Evolutionary conservation across 2,329 filamentous ascomycete species (phyloP).

Genomic region (Paraconiothyrium sp.): DNA sequence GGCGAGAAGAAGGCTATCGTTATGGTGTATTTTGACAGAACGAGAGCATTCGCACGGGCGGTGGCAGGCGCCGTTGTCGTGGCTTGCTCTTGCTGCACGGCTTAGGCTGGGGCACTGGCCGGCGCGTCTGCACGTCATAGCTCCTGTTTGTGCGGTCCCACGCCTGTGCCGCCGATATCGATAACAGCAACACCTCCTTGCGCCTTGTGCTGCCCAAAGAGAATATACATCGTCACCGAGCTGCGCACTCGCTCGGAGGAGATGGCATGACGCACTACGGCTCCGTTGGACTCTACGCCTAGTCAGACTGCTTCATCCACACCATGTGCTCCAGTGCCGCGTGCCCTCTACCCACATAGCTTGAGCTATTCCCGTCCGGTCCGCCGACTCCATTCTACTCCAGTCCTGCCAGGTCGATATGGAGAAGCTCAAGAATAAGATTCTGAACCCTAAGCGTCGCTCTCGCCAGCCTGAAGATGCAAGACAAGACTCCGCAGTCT

Average conservation of each 20-base stretch:
- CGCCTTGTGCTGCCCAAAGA: constrained; percentile 1
- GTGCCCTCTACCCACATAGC: constrained; percentile 20
- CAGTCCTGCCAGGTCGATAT: constrained; percentile 29
- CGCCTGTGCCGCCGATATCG: constrained; percentile 7
- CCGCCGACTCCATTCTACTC: constrained; percentile 10
- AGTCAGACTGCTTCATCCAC: constrained; percentile 12
- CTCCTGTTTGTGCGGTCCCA: constrained; percentile 1
- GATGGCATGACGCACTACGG: constrained; percentile 8
- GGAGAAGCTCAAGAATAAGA: constrained; percentile 48
- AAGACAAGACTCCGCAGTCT: constrained; percentile 27
- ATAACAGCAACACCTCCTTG: constrained; percentile 2
- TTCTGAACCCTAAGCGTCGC: constrained; percentile 37
- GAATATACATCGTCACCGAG: neutral
- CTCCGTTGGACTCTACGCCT: neutral
- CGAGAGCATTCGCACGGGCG: constrained; percentile 4
- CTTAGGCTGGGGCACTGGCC: neutral
- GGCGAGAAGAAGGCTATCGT: constrained; percentile 16
- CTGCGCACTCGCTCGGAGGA: neutral
- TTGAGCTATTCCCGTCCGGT: constrained; percentile 20
- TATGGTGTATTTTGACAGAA: neutral
- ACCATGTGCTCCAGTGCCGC: constrained; percentile 20
- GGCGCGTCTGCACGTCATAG: constrained; percentile 16
- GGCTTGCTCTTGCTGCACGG: constrained; percentile 5
- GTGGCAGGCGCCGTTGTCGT: constrained; percentile 7
- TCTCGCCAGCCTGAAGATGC: constrained; percentile 36